Evolutionary conservation across 2,329 filamentous ascomycete genomes (phyloP).

Genomic region (Calonectria pteridis): DNA sequence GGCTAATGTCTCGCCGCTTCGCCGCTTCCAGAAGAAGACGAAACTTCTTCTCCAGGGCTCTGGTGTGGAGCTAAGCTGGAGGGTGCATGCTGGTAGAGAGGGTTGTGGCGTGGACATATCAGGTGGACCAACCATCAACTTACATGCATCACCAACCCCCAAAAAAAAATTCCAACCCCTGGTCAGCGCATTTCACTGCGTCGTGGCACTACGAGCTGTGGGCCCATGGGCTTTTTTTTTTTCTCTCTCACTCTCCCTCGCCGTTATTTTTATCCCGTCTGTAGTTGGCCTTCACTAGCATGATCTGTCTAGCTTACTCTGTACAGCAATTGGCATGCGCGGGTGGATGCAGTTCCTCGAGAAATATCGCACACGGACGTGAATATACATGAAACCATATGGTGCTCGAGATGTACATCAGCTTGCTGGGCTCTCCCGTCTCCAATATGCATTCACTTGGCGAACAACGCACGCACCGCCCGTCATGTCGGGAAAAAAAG

Average conservation of each 20-base stretch:
- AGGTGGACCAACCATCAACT: constrained; percentile 5
- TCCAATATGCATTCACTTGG: constrained; percentile 1
- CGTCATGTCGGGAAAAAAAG: neutral
- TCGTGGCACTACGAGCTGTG: constrained; percentile 7
- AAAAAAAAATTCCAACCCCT: neutral
- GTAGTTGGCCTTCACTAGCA: neutral
- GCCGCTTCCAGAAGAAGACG: constrained; percentile 26
- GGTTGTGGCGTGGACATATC: constrained; percentile 2
- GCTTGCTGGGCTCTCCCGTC: neutral
- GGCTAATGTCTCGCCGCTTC: neutral
- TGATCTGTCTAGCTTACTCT: neutral
- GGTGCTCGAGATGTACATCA: constrained; percentile 1
- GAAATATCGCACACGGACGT: constrained; percentile 13
- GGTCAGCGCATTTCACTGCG: neutral
- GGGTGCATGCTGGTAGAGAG: neutral
- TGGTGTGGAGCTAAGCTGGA: neutral
- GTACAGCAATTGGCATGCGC: neutral
- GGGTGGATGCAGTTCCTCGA: constrained; percentile 25
- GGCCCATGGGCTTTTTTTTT: neutral
- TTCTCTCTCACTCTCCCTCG: neutral
- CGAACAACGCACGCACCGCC: constrained; percentile 9
- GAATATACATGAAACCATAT: constrained; percentile 1
- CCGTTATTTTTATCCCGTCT: neutral
- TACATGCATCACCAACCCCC: constrained; percentile 2
- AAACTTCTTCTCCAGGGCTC: constrained; percentile 15